phyloP scores from a whole-genome alignment of 208 protist species.

The Borovskyia barvae region DNA sequence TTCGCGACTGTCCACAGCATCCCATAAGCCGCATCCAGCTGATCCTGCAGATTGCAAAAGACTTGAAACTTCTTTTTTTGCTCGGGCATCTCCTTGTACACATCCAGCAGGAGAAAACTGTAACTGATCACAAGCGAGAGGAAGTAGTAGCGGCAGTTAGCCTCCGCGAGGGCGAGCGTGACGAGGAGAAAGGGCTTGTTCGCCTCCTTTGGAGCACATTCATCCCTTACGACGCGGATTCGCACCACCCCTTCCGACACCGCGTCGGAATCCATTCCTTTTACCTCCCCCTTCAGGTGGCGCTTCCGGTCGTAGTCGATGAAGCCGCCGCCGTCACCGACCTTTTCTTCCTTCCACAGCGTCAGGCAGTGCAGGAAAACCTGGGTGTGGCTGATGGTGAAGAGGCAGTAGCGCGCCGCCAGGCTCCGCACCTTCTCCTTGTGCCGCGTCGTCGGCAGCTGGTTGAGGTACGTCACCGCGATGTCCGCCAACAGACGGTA shows the following conservation, averaged over 20 bases:
- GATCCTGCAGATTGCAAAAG: conserved; percentile 10
- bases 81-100: conserved; percentile 10
- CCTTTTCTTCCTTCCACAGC: conserved; percentile 11
- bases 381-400: conserved; percentile 21
- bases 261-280: not conserved
- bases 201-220: too few relatives aligned
- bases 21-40: not conserved
- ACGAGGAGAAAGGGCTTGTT: too few relatives aligned
- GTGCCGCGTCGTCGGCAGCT: not conserved
- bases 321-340: not conserved
- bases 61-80: conserved; percentile 1
- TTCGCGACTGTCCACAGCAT: not conserved
- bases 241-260: not conserved
- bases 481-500: conserved; percentile 17
- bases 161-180: conserved; percentile 4
- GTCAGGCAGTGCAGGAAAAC: conserved; percentile 17
- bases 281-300: too few relatives aligned
- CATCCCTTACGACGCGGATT: too few relatives aligned
- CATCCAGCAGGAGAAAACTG: not conserved
- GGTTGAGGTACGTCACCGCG: conserved; percentile 13
- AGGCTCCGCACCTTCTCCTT: conserved; percentile 10
- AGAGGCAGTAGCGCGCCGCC: conserved; percentile 17
- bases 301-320: not conserved
- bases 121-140: conserved; percentile 5
- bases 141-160: conserved; percentile 13